phyloP scores from a whole-genome alignment of 257 asterid genomes.

The Solanum chmielewskii region DNA sequence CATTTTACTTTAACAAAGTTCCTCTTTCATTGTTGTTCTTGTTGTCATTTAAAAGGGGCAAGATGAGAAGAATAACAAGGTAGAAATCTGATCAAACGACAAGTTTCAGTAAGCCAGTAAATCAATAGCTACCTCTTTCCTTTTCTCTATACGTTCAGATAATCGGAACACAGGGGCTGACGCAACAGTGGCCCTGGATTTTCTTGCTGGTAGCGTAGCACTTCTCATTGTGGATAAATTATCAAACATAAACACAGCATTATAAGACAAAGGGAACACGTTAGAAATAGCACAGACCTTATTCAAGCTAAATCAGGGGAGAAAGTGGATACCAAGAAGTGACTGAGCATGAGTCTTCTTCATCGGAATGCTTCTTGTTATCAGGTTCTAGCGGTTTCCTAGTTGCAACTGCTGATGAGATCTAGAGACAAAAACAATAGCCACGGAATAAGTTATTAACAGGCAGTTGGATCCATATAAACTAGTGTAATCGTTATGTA shows the following conservation, averaged over 20 bases:
- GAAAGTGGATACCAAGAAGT: conserved; percentile 56
- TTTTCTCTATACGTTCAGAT: conserved; percentile 70
- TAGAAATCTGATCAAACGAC: background rate
- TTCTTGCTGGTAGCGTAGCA: conserved; percentile 29
- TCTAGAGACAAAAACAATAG: conserved; percentile 27
- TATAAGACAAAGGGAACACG: background rate
- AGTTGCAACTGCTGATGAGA: conserved; percentile 23
- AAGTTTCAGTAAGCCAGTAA: background rate
- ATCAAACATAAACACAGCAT: background rate
- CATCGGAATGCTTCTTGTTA: conserved; percentile 59
- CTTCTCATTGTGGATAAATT: conserved; percentile 29
- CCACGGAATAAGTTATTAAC: background rate
- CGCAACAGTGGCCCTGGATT: conserved; percentile 40
- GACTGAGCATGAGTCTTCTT: conserved; percentile 54
- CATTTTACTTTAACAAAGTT: background rate
- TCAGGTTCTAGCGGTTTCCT: conserved; percentile 63
- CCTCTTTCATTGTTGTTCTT: background rate
- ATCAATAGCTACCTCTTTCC: conserved; percentile 55
- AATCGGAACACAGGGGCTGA: conserved; percentile 64
- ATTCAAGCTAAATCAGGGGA: background rate
- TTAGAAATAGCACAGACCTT: background rate
- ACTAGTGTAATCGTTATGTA: background rate
- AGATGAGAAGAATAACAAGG: background rate
- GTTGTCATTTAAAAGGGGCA: background rate
- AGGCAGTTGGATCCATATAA: background rate